Percentiles rank a stretch among this genome's conserved stretches.
These are phyloP conservation scores for Kandelia obovata DNA, from an alignment of 345 rosid species.

Conservation along the genomic window DNA sequence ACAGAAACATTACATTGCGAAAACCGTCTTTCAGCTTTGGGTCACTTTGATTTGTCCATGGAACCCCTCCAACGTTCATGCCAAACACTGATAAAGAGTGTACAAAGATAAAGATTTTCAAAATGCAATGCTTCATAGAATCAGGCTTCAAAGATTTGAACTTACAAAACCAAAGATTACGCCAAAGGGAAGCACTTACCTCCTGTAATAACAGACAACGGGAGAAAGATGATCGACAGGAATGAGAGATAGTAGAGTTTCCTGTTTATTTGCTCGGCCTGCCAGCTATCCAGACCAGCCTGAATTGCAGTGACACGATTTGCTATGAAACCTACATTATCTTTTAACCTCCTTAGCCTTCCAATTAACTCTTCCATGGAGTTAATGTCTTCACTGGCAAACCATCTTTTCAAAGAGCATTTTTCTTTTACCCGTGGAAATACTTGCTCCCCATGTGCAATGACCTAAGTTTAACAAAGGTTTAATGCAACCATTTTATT, in stretches of 20 bases:
- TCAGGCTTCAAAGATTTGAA: background rate
- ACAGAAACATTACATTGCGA: slow-evolving; percentile 78
- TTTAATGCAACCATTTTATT: background rate
- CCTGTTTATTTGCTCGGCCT: slow-evolving; percentile 85
- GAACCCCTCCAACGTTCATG: slow-evolving; percentile 99
- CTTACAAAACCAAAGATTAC: background rate
- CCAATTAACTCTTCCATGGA: slow-evolving; percentile 80
- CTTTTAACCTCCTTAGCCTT: slow-evolving; percentile 77
- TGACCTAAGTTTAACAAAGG: slow-evolving; percentile 47
- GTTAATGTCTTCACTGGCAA: slow-evolving; percentile 53
- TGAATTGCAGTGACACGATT: slow-evolving; percentile 90
- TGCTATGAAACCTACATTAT: slow-evolving; percentile 87
- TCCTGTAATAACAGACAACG: slow-evolving; percentile 89
- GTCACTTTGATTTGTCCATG: slow-evolving; percentile 80
- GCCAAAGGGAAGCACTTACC: slow-evolving; percentile 38
- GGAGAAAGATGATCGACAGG: slow-evolving; percentile 91
- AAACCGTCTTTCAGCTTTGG: slow-evolving; percentile 68
- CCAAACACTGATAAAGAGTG: slow-evolving; percentile 59
- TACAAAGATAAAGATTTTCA: background rate
- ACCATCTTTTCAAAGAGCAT: slow-evolving; percentile 72
- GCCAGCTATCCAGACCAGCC: slow-evolving; percentile 95
- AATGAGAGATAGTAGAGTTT: slow-evolving; percentile 93
- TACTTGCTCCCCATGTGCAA: slow-evolving; percentile 94
- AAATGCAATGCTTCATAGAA: background rate
- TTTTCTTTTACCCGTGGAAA: slow-evolving; percentile 89